phyloP scores from a whole-genome alignment of 768 basidiomycete species.

The Sutorius australiensis region DNA sequence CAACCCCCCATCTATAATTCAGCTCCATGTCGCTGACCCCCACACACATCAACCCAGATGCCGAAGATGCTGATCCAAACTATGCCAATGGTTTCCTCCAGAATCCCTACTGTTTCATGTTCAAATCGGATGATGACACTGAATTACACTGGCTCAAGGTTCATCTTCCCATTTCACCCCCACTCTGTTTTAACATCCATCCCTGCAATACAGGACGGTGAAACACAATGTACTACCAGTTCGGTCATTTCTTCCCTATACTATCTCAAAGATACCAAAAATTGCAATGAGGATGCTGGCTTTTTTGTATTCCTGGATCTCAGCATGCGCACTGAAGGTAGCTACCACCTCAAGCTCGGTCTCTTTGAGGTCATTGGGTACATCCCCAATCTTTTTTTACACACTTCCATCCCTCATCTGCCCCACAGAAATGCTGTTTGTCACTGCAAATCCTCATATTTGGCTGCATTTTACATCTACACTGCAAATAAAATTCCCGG shows the following conservation, averaged over 20 bases:
- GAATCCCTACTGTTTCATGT: slow-evolving; percentile 96
- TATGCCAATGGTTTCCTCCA: slow-evolving; percentile 69
- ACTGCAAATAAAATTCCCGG: slow-evolving; percentile 95
- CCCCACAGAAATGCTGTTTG: slow-evolving; percentile 68
- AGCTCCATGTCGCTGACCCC: slow-evolving; percentile 81
- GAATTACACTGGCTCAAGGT: slow-evolving; percentile 88
- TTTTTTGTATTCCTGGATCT: slow-evolving; percentile 98
- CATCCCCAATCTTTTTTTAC: slow-evolving; percentile 32
- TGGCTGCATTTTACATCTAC: no score
- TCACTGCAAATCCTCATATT: no score
- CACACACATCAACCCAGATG: slow-evolving; percentile 31
- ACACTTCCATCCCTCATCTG: neutral
- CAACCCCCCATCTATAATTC: slow-evolving; percentile 96
- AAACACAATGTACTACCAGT: slow-evolving; percentile 88
- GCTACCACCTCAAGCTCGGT: slow-evolving; percentile 66
- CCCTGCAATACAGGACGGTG: slow-evolving; percentile 59
- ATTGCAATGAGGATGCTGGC: slow-evolving; percentile 67
- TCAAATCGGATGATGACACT: slow-evolving; percentile 83
- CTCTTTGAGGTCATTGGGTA: slow-evolving; percentile 94
- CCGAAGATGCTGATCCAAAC: slow-evolving; percentile 33
- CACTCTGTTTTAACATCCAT: neutral
- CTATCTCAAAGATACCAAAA: slow-evolving; percentile 77
- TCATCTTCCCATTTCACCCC: slow-evolving; percentile 1
- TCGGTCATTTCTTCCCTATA: slow-evolving; percentile 87
- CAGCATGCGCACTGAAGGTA: slow-evolving; percentile 87